These are phyloP conservation scores for Fusarium pseudoanthophilum DNA, from an alignment of 2,329 filamentous ascomycete genomes.

Conservation along the genomic window DNA sequence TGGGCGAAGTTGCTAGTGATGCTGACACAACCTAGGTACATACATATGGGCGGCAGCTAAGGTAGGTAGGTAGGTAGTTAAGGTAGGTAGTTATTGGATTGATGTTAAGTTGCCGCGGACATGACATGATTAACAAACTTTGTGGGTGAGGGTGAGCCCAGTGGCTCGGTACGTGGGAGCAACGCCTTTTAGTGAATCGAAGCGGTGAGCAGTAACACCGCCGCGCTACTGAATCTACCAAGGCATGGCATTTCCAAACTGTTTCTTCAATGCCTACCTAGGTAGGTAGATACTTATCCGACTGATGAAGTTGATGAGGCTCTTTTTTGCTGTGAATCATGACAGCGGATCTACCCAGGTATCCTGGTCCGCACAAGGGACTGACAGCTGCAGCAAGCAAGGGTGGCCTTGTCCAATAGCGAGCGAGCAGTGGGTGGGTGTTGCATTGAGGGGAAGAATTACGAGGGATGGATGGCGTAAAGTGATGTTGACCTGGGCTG, in stretches of 20 bases:
- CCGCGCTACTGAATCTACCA: background rate
- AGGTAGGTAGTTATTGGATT: conserved; percentile 22
- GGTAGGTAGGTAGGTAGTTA: no score
- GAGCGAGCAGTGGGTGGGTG: conserved; percentile 17
- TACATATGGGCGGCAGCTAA: background rate
- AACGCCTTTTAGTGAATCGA: background rate
- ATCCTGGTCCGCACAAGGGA: conserved; percentile 20
- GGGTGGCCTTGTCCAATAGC: conserved; percentile 28
- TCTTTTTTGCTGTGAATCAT: conserved; percentile 29
- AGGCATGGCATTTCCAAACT: background rate
- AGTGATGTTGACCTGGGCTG: background rate
- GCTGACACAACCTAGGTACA: background rate
- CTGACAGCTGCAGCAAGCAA: conserved; percentile 36
- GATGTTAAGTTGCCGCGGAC: conserved; percentile 15
- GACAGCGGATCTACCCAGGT: conserved; percentile 44
- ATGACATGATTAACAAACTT: conserved; percentile 29
- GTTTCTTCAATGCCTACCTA: background rate
- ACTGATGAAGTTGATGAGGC: conserved; percentile 28
- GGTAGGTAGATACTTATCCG: background rate
- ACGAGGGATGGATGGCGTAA: conserved; percentile 21
- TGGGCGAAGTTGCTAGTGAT: conserved; percentile 21
- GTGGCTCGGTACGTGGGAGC: conserved; percentile 33
- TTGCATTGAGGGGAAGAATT: conserved; percentile 3
- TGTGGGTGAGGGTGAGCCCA: conserved; percentile 32
- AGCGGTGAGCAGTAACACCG: conserved; percentile 20